Evolutionary conservation across 2,329 filamentous ascomycete genomes (phyloP).

Genomic region (Penicillium sp.): DNA sequence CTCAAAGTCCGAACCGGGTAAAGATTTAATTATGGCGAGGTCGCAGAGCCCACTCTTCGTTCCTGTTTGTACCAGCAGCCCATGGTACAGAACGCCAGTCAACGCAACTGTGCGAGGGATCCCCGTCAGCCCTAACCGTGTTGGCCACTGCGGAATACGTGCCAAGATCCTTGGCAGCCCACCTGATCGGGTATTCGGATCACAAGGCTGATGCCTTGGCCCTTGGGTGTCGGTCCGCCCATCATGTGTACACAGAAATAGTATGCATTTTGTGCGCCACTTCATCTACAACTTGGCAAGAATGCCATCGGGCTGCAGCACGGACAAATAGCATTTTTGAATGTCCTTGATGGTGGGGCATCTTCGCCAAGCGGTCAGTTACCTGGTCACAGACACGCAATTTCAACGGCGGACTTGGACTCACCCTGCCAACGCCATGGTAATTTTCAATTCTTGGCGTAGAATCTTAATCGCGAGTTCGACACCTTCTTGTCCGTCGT

Average conservation of each 20-base stretch:
- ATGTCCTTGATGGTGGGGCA: constrained; percentile 36
- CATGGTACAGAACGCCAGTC: not conserved
- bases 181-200: constrained; percentile 15
- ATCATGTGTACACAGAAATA: not conserved
- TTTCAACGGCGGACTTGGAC: constrained; percentile 2
- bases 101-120: not conserved
- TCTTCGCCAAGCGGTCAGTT: constrained; percentile 11
- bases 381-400: not conserved
- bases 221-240: not conserved
- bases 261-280: not conserved
- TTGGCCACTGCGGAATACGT: not conserved
- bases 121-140: constrained; percentile 18
- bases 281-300: constrained; percentile 30
- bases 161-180: constrained; percentile 25
- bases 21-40: not conserved
- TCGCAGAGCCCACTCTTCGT: not conserved
- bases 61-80: not conserved
- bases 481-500: constrained; percentile 38
- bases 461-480: constrained; percentile 38
- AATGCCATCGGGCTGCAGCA: constrained; percentile 30
- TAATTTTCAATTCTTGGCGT: constrained; percentile 34
- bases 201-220: not conserved
- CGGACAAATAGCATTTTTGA: constrained; percentile 30
- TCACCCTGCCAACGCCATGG: constrained; percentile 38
- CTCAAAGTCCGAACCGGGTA: not conserved